Evolutionary conservation across 108 stramenopile species (phyloP).

Genomic region (Cyclotella cryptica): DNA sequence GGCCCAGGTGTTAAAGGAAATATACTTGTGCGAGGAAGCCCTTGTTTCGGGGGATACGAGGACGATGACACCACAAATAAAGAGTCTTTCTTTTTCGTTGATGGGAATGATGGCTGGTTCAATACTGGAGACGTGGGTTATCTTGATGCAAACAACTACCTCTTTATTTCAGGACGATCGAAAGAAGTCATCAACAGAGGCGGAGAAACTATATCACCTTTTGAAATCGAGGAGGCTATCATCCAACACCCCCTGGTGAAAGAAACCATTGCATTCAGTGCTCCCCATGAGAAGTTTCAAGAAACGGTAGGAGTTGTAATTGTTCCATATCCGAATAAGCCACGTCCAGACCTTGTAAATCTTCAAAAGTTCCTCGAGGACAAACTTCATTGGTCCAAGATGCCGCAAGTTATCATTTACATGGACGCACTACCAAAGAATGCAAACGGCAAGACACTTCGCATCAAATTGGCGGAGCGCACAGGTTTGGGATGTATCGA

Average conservation of each 20-base stretch:
- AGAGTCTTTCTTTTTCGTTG: conserved; percentile 39
- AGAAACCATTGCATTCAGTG: conserved; percentile 58
- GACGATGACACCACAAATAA: neutral
- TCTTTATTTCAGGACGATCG: conserved; percentile 76
- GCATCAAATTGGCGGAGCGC: conserved; percentile 65
- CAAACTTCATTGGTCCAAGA: conserved; percentile 54
- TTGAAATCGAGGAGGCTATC: conserved; percentile 81
- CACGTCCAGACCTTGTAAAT: conserved; percentile 49
- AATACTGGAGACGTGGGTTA: conserved; percentile 84
- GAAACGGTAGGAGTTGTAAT: conserved; percentile 76
- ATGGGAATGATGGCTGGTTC: conserved; percentile 69
- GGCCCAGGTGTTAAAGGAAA: conserved; percentile 40
- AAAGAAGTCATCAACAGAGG: conserved; percentile 92
- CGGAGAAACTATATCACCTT: conserved; percentile 77
- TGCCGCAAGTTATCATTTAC: conserved; percentile 69
- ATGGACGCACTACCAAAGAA: conserved; percentile 74
- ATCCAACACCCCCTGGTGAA: conserved; percentile 52
- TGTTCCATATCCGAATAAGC: conserved; percentile 45
- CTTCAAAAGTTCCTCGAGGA: conserved; percentile 61
- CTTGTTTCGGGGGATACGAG: conserved; percentile 57
- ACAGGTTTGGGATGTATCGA: conserved; percentile 54
- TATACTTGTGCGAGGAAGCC: conserved; percentile 55
- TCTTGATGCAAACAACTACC: conserved; percentile 73
- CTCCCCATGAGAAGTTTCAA: conserved; percentile 63
- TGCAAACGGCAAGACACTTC: conserved; percentile 63